Evolutionary conservation across 192 early-diverging fungal species (phyloP).

Genomic region (Dissophora ornata): DNA sequence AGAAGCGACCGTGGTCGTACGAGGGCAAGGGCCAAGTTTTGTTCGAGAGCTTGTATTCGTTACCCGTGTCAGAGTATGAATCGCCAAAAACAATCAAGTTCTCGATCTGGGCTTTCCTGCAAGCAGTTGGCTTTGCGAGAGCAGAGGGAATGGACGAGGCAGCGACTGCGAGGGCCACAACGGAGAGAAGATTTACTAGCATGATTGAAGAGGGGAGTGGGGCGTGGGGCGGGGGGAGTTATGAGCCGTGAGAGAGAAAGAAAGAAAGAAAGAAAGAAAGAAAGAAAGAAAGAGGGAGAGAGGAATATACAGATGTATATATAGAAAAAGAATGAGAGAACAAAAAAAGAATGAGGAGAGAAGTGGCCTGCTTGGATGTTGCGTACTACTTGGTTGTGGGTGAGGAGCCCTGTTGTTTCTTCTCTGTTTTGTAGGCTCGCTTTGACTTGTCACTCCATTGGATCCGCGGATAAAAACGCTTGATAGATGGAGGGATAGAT

Average conservation of each 20-base stretch:
- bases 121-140: neutral
- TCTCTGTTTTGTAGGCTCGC: too few species aligned
- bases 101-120: conserved; percentile 27
- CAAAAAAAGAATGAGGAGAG: too few species aligned
- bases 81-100: conserved; percentile 66
- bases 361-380: too few species aligned
- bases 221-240: neutral
- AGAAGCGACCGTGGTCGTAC: conserved; percentile 56
- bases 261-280: neutral
- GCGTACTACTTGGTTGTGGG: neutral
- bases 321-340: too few species aligned
- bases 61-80: conserved; percentile 63
- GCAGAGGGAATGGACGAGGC: neutral
- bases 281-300: too few species aligned
- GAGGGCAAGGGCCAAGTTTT: conserved; percentile 23
- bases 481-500: too few species aligned
- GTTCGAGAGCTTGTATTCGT: conserved; percentile 42
- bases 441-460: too few species aligned
- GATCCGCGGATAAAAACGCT: too few species aligned
- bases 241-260: neutral
- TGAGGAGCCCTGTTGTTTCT: neutral
- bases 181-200: conserved; percentile 7
- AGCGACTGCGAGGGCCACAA: conserved; percentile 5
- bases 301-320: too few species aligned
- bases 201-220: conserved; percentile 5